phyloP scores from a whole-genome alignment of 768 basidiomycete genomes.

The Thelephora ganbajun region DNA sequence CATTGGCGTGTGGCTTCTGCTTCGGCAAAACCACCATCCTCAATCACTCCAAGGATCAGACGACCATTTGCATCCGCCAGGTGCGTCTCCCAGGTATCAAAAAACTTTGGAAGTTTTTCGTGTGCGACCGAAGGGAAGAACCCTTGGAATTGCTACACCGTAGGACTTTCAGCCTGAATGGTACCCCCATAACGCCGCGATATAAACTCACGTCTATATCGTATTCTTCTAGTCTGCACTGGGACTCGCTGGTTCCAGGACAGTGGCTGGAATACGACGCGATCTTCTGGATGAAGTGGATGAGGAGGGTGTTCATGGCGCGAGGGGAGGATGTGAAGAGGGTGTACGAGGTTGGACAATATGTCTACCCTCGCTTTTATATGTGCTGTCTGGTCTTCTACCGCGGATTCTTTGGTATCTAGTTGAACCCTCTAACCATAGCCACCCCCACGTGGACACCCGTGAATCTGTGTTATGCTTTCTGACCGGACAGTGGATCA shows the following conservation, averaged over 20 bases:
- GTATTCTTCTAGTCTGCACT: neutral
- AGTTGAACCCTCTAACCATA: too few relatives aligned
- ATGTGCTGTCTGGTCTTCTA: too few relatives aligned
- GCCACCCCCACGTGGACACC: too few relatives aligned
- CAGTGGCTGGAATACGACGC: too few relatives aligned
- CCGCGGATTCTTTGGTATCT: too few relatives aligned
- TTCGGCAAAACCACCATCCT: conserved; percentile 32
- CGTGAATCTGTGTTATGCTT: too few relatives aligned
- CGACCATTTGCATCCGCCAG: conserved; percentile 37
- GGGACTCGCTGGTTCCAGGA: neutral
- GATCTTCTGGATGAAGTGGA: too few relatives aligned
- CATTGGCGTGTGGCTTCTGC: conserved; percentile 49
- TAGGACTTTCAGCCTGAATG: neutral
- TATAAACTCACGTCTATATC: neutral
- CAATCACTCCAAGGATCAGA: conserved; percentile 40
- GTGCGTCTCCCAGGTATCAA: conserved; percentile 58
- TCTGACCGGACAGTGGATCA: too few relatives aligned
- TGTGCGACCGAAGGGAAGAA: conserved; percentile 70
- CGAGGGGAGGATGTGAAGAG: too few relatives aligned
- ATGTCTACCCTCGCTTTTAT: too few relatives aligned
- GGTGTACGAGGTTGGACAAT: too few relatives aligned
- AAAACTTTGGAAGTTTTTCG: conserved; percentile 37
- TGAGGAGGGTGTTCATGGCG: too few relatives aligned
- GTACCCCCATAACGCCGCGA: neutral
- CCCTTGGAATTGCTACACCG: conserved; percentile 31